These are phyloP conservation scores for Phytophthora hibernalis DNA, from an alignment of 352 stramenopile genomes.

Conservation along the genomic window DNA sequence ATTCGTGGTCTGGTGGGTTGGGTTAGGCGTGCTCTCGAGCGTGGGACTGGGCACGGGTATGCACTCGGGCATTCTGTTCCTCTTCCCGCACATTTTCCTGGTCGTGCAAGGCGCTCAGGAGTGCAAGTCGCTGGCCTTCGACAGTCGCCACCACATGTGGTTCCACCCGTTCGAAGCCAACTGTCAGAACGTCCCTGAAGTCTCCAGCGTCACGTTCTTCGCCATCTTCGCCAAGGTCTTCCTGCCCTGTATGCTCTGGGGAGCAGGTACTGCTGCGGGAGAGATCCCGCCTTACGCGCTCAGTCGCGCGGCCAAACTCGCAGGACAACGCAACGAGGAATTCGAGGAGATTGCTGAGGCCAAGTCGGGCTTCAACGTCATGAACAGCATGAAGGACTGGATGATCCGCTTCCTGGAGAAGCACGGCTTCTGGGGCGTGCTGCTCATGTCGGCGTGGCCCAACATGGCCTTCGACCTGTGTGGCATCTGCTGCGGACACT, in stretches of 20 bases:
- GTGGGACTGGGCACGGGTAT: slow-evolving; percentile 95
- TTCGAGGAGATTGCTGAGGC: slow-evolving; percentile 89
- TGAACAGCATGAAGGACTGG: slow-evolving; percentile 93
- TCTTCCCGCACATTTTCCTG: slow-evolving; percentile 96
- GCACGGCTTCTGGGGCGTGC: slow-evolving; percentile 93
- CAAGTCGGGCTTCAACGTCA: slow-evolving; percentile 86
- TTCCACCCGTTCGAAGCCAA: slow-evolving; percentile 86
- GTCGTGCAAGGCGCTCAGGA: slow-evolving; percentile 90
- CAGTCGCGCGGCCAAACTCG: slow-evolving; percentile 85
- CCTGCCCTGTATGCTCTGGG: slow-evolving; percentile 91
- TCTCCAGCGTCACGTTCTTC: slow-evolving; percentile 75
- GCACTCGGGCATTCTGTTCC: slow-evolving; percentile 94
- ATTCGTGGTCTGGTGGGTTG: slow-evolving; percentile 95
- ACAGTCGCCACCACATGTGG: slow-evolving; percentile 91
- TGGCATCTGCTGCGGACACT: slow-evolving; percentile 95
- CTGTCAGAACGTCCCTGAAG: slow-evolving; percentile 53
- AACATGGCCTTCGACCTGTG: slow-evolving; percentile 96
- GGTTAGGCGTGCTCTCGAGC: slow-evolving; percentile 93
- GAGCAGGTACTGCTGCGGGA: slow-evolving; percentile 92
- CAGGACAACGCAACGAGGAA: slow-evolving; percentile 89
- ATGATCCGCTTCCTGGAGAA: slow-evolving; percentile 94
- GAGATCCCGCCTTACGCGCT: slow-evolving; percentile 95
- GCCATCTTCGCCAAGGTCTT: slow-evolving; percentile 93
- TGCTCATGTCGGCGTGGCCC: slow-evolving; percentile 94
- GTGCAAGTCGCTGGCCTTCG: slow-evolving; percentile 89